phyloP scores from a whole-genome alignment of 2,329 filamentous ascomycete genomes.

The Dendryphion nanum region DNA sequence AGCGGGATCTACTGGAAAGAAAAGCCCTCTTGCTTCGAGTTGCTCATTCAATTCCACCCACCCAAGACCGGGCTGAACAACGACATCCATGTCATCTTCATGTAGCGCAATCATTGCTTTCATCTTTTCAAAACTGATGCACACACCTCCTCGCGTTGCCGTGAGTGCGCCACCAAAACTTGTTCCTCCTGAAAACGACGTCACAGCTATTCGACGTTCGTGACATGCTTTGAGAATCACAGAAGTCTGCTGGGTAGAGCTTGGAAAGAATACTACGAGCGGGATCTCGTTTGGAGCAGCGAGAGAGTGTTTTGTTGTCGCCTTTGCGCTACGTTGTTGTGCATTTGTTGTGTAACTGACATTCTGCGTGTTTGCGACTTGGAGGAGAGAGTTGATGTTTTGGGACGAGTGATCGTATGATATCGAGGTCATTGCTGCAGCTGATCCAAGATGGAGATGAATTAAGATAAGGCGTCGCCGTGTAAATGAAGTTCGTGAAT shows the following conservation, averaged over 20 bases:
- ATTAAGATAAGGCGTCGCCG: no score
- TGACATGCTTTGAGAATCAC: slow-evolving; percentile 82
- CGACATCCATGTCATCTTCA: slow-evolving; percentile 61
- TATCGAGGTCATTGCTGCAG: no score
- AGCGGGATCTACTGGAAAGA: slow-evolving; percentile 91
- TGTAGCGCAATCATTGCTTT: slow-evolving; percentile 70
- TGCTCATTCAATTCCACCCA: slow-evolving; percentile 80
- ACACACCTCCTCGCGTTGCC: slow-evolving; percentile 75
- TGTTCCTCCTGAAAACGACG: slow-evolving; percentile 81
- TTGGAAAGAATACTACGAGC: slow-evolving; percentile 68
- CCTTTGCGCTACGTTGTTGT: slow-evolving; percentile 11
- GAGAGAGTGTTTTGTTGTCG: slow-evolving; percentile 23
- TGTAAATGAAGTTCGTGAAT: no score
- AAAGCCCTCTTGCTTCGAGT: slow-evolving; percentile 64
- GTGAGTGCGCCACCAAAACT: slow-evolving; percentile 85
- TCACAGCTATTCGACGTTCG: slow-evolving; percentile 74
- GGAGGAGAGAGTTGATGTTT: background rate
- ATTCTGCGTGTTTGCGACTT: background rate
- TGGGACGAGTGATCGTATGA: background rate
- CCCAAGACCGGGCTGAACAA: slow-evolving; percentile 64
- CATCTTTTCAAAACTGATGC: slow-evolving; percentile 82
- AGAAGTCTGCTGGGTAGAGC: slow-evolving; percentile 74
- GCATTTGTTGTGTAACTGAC: slow-evolving; percentile 13
- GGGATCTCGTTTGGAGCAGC: slow-evolving; percentile 34
- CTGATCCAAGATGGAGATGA: no score